phyloP scores from a whole-genome alignment of 2,329 filamentous ascomycete genomes.

The Ceratocystis papillata region DNA sequence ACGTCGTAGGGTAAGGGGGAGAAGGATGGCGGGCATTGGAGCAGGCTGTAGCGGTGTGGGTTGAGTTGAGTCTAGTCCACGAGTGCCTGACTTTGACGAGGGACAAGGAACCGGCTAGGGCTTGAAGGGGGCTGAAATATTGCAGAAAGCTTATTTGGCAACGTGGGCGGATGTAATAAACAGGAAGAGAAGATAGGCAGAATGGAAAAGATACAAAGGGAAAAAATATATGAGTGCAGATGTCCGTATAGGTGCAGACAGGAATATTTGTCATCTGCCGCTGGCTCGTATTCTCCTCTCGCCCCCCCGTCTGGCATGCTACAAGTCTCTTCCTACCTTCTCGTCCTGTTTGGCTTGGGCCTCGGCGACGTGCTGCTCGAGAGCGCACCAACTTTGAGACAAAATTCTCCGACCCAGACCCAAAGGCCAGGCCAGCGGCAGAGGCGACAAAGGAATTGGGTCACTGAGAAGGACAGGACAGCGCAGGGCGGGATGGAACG shows the following conservation, averaged over 20 bases:
- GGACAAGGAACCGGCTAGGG: background rate
- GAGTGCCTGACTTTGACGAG: no score
- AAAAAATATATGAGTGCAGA: background rate
- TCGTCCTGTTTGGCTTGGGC: background rate
- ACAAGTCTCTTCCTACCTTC: background rate
- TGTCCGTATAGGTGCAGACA: background rate
- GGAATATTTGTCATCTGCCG: background rate
- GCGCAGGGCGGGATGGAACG: background rate
- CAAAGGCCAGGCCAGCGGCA: background rate
- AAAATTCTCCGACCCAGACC: conserved; percentile 10
- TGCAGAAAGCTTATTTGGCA: background rate
- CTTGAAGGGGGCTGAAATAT: background rate
- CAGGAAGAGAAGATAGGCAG: background rate
- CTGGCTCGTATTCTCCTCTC: background rate
- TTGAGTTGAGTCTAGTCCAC: background rate
- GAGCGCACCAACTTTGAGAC: conserved; percentile 12
- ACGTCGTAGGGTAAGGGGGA: background rate
- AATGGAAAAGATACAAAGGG: background rate
- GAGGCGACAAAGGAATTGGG: background rate
- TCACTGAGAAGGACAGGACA: background rate
- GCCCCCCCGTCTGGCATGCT: background rate
- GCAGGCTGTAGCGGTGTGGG: background rate
- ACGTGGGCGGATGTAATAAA: background rate
- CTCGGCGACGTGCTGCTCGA: conserved; percentile 4
- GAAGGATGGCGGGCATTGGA: background rate